Evolutionary conservation across 495 filamentous ascomycete genomes (phyloP).

Genomic region (Penicillium taxi): DNA sequence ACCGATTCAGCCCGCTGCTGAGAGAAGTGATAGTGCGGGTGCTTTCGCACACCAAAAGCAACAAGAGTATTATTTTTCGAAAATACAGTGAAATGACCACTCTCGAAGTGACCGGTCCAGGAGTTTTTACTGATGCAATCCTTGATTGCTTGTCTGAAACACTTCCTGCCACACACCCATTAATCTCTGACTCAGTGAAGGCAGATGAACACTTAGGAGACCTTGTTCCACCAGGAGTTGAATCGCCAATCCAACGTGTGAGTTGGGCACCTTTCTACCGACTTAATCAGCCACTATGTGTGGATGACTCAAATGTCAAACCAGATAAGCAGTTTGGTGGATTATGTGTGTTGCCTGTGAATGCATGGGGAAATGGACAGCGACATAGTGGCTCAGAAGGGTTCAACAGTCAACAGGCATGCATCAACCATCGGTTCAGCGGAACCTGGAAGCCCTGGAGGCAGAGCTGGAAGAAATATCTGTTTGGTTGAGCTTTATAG

Average conservation of each 20-base stretch:
- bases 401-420: slow-evolving; percentile 27
- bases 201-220: slow-evolving; percentile 24
- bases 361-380: slow-evolving; percentile 40
- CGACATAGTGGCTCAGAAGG: slow-evolving; percentile 31
- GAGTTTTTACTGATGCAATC: slow-evolving; percentile 36
- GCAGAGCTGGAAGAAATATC: slow-evolving; percentile 30
- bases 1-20: slow-evolving; percentile 33
- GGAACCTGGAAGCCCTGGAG: slow-evolving; percentile 38
- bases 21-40: slow-evolving; percentile 31
- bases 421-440: slow-evolving; percentile 36
- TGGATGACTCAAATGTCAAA: slow-evolving; percentile 19
- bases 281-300: slow-evolving; percentile 25
- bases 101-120: slow-evolving; percentile 31
- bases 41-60: slow-evolving; percentile 27
- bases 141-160: slow-evolving; percentile 30
- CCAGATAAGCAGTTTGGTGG: slow-evolving; percentile 24
- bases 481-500: slow-evolving; percentile 27
- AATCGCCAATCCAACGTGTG: slow-evolving; percentile 18
- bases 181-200: slow-evolving; percentile 22
- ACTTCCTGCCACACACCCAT: slow-evolving; percentile 21
- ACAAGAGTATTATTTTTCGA: slow-evolving; percentile 8
- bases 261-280: slow-evolving; percentile 39
- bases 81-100: slow-evolving; percentile 25
- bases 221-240: slow-evolving; percentile 8
- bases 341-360: slow-evolving; percentile 34